Base-by-base conservation (phyloP, 805 yeast genomes). In the Metschnikowia cerradonensis region DNA sequence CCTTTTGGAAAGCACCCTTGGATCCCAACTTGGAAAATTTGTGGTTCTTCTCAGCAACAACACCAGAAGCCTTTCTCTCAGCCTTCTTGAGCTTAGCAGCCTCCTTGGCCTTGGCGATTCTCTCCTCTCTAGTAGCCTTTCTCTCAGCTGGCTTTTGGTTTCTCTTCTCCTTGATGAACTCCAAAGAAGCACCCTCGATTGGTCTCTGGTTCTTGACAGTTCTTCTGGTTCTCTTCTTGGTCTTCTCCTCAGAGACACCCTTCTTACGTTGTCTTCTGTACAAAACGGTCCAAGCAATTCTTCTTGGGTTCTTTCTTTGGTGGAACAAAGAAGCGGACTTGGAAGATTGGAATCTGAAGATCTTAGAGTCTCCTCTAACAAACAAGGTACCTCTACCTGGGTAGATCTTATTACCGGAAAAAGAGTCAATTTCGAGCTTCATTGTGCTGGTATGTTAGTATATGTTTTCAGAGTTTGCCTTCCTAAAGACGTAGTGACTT, bases 301-400 rank as follows among this genome's bases (percentile, higher is more conserved):
- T 88, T 86, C 99, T 91, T 82, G 99, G 99, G 91, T 94, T 94
- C 96, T 94, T 94, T 87, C 97, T 90, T 84, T 94, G 99, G 74
- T 86, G 84, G 94, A 94, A 94, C 72, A 94, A 86, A 75, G 98
- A 90, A 70, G 96, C 92, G 73, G 96, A 84, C 82, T 94, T 94
- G 67, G 97, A 88, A 77, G 88, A 84, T 78, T 88, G 95, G 94
- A 94, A 94, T 86, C 99, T 91, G 96, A 94, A 94, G 72, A 91
- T 79, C 86, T 94, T 94, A 74, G 98, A 91, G 90, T 94, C 99
- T 71, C 98, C 98, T 82, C 99, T 90, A 79, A 94, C 90, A 75
- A 89, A 94, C 77, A 94, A 86, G 76, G 95, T 90, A 81, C 99
- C 98, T 85, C 97, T 90, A 81, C 99, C 99, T 83, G 99, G 99